Evolutionary conservation across 2,329 filamentous ascomycete genomes (phyloP), one percentile per base, ranked within the genome.

Genomic region (Xylariaceae sp.): DNA sequence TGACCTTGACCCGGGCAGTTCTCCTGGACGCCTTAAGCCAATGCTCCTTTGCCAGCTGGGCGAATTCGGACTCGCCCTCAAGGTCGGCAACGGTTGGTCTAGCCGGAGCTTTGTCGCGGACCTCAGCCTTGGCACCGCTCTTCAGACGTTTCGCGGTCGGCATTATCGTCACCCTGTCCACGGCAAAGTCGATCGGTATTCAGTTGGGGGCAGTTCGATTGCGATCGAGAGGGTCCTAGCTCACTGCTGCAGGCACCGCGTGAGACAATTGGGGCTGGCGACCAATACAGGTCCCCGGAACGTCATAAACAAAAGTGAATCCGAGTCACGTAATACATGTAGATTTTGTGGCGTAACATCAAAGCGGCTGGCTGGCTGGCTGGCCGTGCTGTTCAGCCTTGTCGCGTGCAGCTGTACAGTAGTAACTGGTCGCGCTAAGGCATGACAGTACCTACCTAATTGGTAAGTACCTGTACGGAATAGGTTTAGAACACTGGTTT

Each of bases 41-140:
- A 64, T 90, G 76, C 62, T 85, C 81, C 57, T 81, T 78, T 45
- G 92, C 92, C 49, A 96, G 70, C 60, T 84, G 76, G 54, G 83
- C 80, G 65, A 88, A 87, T 50, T 75, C 68, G 53, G 71, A 81
- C 56, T 87, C 83, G 56, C 81, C 81, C 50, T 85, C 79, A 46
- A 86, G 60, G 54, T 83, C 84, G 51, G 79, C 76, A 47, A 83
- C 72, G 5, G 80, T 79, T 5, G 83, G 78, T 31, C 79, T 76
- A 39, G 70, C 68, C 18, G 67, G 58, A 40, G 67, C 63, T 19
- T 55, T 58, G 36, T 64, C 58, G 47, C 67, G 63, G 31, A 64
- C 53, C 54, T 63, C 62, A 44, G 67, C 59, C 48, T 65, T 65
- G 44, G 67, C 64, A 53, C 65, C 65, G 60, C 68, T 70, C 62